phyloP scores from a whole-genome alignment of 371 early-diverging fungal species.

The Apophysomyces elegans region DNA sequence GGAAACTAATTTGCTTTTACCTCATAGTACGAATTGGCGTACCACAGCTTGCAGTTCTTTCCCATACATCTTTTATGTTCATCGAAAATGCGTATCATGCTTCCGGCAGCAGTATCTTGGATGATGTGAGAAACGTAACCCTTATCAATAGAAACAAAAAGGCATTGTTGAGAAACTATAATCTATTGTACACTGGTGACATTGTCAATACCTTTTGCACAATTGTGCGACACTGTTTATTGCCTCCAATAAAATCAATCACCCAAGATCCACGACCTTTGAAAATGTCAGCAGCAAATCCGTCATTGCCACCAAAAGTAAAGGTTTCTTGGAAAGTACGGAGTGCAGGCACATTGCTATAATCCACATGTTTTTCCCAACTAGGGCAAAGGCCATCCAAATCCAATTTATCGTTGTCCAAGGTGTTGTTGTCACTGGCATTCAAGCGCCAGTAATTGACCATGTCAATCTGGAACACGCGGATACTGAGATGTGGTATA shows the following conservation, averaged over 20 bases:
- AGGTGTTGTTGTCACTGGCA: slow-evolving; percentile 3
- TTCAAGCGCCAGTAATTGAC: slow-evolving; percentile 40
- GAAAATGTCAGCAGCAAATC: slow-evolving; percentile 33
- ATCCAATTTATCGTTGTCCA: slow-evolving; percentile 23
- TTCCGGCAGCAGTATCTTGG: slow-evolving; percentile 54
- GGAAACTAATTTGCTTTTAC: slow-evolving; percentile 22
- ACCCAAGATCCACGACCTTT: slow-evolving; percentile 52
- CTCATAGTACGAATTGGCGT: slow-evolving; percentile 47
- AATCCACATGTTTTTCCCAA: slow-evolving; percentile 39
- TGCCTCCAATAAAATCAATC: slow-evolving; percentile 48
- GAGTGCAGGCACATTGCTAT: slow-evolving; percentile 21
- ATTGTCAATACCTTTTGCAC: slow-evolving; percentile 38
- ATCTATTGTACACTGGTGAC: no score
- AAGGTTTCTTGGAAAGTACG: slow-evolving; percentile 18
- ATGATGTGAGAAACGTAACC: slow-evolving; percentile 53
- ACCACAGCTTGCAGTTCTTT: slow-evolving; percentile 42
- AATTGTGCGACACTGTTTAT: slow-evolving; percentile 42
- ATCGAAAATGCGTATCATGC: slow-evolving; percentile 50
- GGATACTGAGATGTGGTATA: slow-evolving; percentile 34
- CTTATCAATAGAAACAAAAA: slow-evolving; percentile 19
- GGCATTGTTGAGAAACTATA: no score
- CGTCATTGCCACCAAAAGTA: slow-evolving; percentile 27
- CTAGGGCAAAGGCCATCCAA: slow-evolving; percentile 49
- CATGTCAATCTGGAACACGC: slow-evolving; percentile 46
- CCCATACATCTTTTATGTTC: slow-evolving; percentile 37